These are phyloP conservation scores for Tilletia caries DNA, from an alignment of 1,284 basidiomycete species.

Conservation along the genomic window DNA sequence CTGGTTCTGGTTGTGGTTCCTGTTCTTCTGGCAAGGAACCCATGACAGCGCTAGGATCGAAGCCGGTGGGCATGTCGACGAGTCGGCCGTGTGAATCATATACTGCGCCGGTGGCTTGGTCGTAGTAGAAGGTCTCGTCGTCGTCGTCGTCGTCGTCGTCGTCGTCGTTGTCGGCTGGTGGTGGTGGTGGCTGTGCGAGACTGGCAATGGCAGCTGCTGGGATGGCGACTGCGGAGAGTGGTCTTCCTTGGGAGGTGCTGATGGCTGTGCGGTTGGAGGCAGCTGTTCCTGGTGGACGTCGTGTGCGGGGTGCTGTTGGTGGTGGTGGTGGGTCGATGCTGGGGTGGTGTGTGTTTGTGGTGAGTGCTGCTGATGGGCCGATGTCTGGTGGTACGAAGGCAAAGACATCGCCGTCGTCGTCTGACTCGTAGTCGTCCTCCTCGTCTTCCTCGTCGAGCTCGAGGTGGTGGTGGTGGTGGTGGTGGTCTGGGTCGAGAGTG, in stretches of 20 bases:
- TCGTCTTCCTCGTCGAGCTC: slow-evolving; percentile 34
- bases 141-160: slow-evolving; percentile 13
- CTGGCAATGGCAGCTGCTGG: not conserved
- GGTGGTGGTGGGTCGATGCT: not conserved
- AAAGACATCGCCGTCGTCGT: slow-evolving; percentile 50
- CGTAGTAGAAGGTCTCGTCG: slow-evolving; percentile 45
- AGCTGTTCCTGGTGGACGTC: not conserved
- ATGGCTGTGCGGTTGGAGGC: not conserved
- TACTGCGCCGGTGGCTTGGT: slow-evolving; percentile 45
- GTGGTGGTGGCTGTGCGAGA: not conserved
- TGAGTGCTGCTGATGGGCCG: slow-evolving; percentile 5
- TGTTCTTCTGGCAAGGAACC: not conserved
- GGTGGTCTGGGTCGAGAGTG: no score
- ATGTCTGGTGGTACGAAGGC: slow-evolving; percentile 44
- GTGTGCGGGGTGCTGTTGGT: not conserved
- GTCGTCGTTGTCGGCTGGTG: no score
- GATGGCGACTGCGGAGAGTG: not conserved
- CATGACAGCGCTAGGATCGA: slow-evolving; percentile 17
- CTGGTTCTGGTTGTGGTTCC: no score
- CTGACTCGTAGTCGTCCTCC: slow-evolving; percentile 41
- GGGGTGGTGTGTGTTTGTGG: slow-evolving; percentile 4
- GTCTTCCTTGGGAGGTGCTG: not conserved
- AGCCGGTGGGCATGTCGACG: slow-evolving; percentile 32
- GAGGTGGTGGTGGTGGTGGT: not conserved
- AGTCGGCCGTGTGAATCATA: slow-evolving; percentile 42